A percentile compares a stretch with the other conserved stretches of the same genome.
Evolutionary conservation across 140 eudicot genomes (phyloP).

Genomic region (Stevia rebaudiana): DNA sequence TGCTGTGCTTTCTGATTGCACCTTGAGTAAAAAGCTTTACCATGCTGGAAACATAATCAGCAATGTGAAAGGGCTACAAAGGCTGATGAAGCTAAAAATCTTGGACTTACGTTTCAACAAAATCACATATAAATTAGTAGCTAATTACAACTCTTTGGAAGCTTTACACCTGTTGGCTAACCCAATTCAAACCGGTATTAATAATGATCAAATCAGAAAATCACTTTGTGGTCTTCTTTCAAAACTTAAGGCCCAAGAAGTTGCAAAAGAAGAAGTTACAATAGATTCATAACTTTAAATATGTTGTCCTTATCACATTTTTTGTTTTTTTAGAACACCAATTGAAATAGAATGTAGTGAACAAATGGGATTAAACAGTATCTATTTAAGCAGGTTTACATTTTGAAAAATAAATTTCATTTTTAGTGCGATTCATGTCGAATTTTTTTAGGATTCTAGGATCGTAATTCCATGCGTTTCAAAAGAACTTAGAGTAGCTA

Average conservation of each 20-base stretch:
- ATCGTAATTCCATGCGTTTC: too few relatives aligned
- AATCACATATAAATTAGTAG: constrained; percentile 79
- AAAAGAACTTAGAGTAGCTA: constrained; percentile 4
- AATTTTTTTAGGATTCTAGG: too few relatives aligned
- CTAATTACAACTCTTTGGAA: constrained; percentile 65
- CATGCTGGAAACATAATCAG: constrained; percentile 86
- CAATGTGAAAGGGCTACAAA: constrained; percentile 72
- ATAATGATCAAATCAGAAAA: constrained; percentile 67
- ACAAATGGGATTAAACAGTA: too few relatives aligned
- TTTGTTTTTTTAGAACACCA: too few relatives aligned
- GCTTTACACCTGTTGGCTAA: constrained; percentile 78
- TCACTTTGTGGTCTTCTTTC: constrained; percentile 72
- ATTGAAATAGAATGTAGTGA: too few relatives aligned
- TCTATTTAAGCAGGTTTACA: too few relatives aligned
- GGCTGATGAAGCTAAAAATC: constrained; percentile 66
- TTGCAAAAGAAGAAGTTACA: constrained; percentile 43
- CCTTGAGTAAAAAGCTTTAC: constrained; percentile 67
- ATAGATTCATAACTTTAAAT: too few relatives aligned
- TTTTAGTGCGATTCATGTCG: too few relatives aligned
- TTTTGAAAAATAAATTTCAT: too few relatives aligned
- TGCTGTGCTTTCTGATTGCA: constrained; percentile 69
- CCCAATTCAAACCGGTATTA: constrained; percentile 65
- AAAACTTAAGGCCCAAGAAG: constrained; percentile 81
- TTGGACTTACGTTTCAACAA: constrained; percentile 90
- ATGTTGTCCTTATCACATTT: too few relatives aligned